Percentiles rank a stretch among this genome's conserved stretches.
phyloP scores from a whole-genome alignment of 2,329 filamentous ascomycete genomes.

The Pseudogymnoascus sp. region DNA sequence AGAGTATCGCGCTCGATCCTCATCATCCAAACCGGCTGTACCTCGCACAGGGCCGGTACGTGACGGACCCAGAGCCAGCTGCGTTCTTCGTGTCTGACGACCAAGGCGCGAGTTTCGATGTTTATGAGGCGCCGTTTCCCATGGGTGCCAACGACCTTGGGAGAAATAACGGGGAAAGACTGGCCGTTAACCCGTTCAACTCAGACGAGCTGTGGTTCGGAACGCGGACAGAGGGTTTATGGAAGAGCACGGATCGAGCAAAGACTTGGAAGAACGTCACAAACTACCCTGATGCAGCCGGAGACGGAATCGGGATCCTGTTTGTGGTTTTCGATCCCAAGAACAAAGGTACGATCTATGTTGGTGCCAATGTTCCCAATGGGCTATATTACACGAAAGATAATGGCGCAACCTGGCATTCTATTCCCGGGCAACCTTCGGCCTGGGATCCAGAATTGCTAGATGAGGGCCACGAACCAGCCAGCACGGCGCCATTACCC shows the following conservation, averaged over 20 bases:
- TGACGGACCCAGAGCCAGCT: constrained; percentile 7
- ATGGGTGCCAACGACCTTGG: constrained; percentile 16
- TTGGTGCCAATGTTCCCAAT: constrained; percentile 14
- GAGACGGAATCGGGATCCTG: constrained; percentile 13
- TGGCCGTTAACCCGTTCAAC: constrained; percentile 16
- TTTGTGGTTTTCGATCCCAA: constrained; percentile 17
- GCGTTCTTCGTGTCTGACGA: constrained; percentile 16
- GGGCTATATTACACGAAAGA: constrained; percentile 14
- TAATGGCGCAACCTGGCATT: constrained; percentile 12
- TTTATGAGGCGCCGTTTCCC: constrained; percentile 15
- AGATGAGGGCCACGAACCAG: constrained; percentile 12
- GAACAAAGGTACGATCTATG: constrained; percentile 15
- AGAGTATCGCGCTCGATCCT: constrained; percentile 15
- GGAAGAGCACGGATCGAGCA: constrained; percentile 14
- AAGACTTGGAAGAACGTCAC: constrained; percentile 16
- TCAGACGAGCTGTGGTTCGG: constrained; percentile 15
- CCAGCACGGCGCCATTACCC: constrained; percentile 12
- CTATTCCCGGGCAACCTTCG: constrained; percentile 12
- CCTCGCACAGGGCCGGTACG: constrained; percentile 15
- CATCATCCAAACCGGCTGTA: constrained; percentile 14
- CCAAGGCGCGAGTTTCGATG: constrained; percentile 13
- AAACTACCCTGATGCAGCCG: constrained; percentile 14
- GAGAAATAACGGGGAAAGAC: constrained; percentile 15
- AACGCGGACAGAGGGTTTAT: constrained; percentile 14
- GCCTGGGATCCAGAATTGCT: constrained; percentile 10